These are phyloP conservation scores for Talinum fruticosum DNA, from an alignment of 148 eudicot genomes.

Conservation along the genomic window DNA sequence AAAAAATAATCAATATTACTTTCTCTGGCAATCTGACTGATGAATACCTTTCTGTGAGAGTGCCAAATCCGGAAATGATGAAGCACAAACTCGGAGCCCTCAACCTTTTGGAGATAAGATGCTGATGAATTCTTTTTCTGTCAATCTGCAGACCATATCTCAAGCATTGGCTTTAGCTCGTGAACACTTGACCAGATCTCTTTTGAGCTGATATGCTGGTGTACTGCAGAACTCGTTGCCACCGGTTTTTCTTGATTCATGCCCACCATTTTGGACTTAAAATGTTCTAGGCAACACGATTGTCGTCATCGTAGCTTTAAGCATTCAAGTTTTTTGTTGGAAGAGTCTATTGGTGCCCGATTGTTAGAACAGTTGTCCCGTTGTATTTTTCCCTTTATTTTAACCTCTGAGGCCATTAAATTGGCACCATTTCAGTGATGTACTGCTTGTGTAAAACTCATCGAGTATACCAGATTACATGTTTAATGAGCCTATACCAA, in stretches of 20 bases:
- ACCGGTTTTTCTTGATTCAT: background rate
- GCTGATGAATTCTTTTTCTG: slow-evolving; percentile 9
- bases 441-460: slow-evolving; percentile 22
- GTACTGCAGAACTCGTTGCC: background rate
- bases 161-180: slow-evolving; percentile 56
- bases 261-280: background rate
- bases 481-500: background rate
- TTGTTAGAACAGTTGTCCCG: slow-evolving; percentile 6
- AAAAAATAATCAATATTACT: no score
- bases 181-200: slow-evolving; percentile 52
- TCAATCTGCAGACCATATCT: slow-evolving; percentile 38
- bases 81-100: background rate
- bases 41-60: background rate
- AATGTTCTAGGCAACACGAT: background rate
- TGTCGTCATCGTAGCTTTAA: background rate
- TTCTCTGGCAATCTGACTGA: background rate
- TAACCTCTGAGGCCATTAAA: background rate
- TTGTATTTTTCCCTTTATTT: slow-evolving; percentile 3
- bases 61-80: background rate
- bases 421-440: background rate
- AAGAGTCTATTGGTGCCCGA: background rate
- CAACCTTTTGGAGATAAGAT: background rate
- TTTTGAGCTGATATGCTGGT: slow-evolving; percentile 34
- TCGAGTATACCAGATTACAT: background rate
- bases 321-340: background rate